Percentiles rank a stretch among this genome's conserved stretches.
phyloP scores from a whole-genome alignment of 257 asterid genomes.

The Petrea volubilis region DNA sequence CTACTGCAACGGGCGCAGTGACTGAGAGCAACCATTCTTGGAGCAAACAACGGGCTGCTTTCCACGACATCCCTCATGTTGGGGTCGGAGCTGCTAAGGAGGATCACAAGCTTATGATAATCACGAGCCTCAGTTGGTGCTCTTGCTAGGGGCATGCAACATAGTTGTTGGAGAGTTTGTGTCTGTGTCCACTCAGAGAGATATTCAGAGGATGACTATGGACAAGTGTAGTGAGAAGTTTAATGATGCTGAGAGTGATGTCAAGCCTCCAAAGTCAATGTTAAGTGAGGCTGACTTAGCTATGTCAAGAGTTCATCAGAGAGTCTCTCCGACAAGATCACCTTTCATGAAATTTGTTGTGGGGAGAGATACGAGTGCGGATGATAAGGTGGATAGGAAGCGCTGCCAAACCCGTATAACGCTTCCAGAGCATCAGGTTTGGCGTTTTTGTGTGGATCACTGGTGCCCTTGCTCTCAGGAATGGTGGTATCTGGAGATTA shows the following conservation, averaged over 20 bases:
- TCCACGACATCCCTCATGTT: constrained; percentile 63
- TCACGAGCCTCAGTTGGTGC: constrained; percentile 67
- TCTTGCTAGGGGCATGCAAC: constrained; percentile 69
- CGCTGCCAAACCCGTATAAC: constrained; percentile 48
- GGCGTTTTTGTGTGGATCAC: constrained; percentile 55
- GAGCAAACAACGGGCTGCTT: constrained; percentile 64
- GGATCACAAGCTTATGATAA: constrained; percentile 44
- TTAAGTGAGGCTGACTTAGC: background rate
- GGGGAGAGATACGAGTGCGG: constrained; percentile 14
- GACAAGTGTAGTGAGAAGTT: background rate
- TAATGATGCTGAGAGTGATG: background rate
- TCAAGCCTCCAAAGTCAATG: background rate
- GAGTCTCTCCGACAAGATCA: constrained; percentile 31
- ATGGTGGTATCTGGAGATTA: constrained; percentile 26
- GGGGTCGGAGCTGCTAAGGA: constrained; percentile 68
- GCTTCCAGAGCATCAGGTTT: constrained; percentile 55
- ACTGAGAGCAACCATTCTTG: constrained; percentile 78
- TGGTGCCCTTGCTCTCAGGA: constrained; percentile 48
- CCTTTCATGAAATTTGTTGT: constrained; percentile 40
- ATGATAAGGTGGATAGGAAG: background rate
- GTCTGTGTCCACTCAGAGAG: constrained; percentile 65
- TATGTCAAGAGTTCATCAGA: background rate
- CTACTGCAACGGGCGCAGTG: constrained; percentile 51
- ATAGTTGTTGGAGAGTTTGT: constrained; percentile 72
- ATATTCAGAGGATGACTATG: constrained; percentile 31